Evolutionary conservation across 2,329 filamentous ascomycete species (phyloP).

Genomic region (Stachybotrys chartarum): DNA sequence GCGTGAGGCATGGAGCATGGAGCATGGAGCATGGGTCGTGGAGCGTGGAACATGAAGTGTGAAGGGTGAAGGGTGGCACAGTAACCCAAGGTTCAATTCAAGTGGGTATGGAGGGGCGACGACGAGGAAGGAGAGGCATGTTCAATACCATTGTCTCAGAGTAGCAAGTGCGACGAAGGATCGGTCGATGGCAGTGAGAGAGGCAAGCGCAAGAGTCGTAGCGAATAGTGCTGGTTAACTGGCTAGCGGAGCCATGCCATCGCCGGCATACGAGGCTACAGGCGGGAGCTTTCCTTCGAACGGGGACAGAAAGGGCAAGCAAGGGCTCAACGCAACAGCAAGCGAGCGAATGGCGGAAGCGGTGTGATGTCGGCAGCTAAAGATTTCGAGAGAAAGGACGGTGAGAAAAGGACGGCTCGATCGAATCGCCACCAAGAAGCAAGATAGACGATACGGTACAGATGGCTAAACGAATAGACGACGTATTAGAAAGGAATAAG

Average conservation of each 20-base stretch:
- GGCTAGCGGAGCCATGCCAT: neutral
- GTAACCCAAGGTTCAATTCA: too few relatives aligned
- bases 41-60: too few relatives aligned
- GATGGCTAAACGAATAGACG: neutral
- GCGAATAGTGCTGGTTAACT: neutral
- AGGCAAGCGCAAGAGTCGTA: neutral
- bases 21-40: neutral
- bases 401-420: too few relatives aligned
- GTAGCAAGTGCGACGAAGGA: neutral
- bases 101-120: neutral
- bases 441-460: neutral
- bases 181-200: neutral
- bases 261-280: neutral
- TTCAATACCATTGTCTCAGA: neutral
- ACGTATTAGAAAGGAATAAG: neutral
- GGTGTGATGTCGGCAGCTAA: too few relatives aligned
- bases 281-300: neutral
- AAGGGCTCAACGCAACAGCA: neutral
- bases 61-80: too few relatives aligned
- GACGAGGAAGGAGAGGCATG: neutral
- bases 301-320: neutral
- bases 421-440: too few relatives aligned
- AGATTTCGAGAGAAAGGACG: too few relatives aligned
- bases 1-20: neutral
- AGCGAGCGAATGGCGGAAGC: neutral